Percentiles rank a stretch among this genome's conserved stretches.
Evolutionary conservation across 2,329 filamentous ascomycete species (phyloP).

Genomic region (Plenodomus tracheiphilus): DNA sequence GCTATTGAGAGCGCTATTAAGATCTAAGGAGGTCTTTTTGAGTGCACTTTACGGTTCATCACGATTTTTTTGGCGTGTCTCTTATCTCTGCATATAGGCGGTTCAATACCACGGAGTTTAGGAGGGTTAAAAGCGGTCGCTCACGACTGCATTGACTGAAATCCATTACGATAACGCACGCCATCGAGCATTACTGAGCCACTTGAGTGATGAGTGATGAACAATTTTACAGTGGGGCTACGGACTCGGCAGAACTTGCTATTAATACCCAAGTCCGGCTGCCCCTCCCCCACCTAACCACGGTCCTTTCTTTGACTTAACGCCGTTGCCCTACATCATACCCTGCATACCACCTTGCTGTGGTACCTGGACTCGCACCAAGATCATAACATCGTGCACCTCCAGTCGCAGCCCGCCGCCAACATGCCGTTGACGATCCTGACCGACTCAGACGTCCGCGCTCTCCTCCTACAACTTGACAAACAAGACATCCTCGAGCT

Average conservation of each 20-base stretch:
- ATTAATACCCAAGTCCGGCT: background rate
- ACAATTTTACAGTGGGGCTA: background rate
- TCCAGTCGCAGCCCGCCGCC: background rate
- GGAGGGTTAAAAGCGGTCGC: conserved; percentile 44
- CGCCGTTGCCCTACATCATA: background rate
- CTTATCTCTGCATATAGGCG: conserved; percentile 47
- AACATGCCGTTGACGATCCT: conserved; percentile 64
- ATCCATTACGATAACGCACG: conserved; percentile 41
- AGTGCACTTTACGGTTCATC: conserved; percentile 21
- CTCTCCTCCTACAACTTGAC: conserved; percentile 58
- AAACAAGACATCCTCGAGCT: conserved; percentile 61
- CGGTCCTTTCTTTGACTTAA: too few species aligned
- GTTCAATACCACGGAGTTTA: conserved; percentile 46
- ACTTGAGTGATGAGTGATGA: conserved; percentile 16
- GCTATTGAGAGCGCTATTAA: conserved; percentile 93
- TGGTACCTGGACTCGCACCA: background rate
- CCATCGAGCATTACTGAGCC: conserved; percentile 27
- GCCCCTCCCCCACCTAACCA: background rate
- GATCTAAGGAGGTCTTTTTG: conserved; percentile 68
- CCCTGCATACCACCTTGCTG: background rate
- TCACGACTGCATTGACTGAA: conserved; percentile 39
- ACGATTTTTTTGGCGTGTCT: conserved; percentile 44
- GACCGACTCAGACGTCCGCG: conserved; percentile 59
- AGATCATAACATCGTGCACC: background rate
- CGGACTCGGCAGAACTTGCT: background rate